Conservation (phyloP, 2,329 filamentous ascomycete species). For the Colletotrichum tofieldiae region DNA sequence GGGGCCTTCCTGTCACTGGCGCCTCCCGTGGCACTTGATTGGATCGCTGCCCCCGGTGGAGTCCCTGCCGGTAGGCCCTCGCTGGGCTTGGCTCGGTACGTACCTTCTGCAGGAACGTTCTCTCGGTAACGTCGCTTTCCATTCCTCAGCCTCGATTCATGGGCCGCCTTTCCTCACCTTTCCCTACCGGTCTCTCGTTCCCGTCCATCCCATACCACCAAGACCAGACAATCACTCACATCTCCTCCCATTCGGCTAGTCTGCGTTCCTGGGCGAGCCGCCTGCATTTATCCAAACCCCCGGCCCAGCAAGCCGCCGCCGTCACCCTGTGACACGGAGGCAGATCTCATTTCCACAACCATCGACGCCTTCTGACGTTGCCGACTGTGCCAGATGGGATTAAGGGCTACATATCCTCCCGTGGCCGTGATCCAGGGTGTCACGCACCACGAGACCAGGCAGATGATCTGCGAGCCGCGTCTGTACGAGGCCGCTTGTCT, state of each 20-base stretch:
- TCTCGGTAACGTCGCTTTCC: slow-evolving; percentile 41
- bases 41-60: not conserved
- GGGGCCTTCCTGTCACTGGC: slow-evolving; percentile 32
- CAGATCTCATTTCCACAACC: slow-evolving; percentile 31
- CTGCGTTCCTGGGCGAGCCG: slow-evolving; percentile 17
- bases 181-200: slow-evolving; percentile 13
- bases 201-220: slow-evolving; percentile 37
- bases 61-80: not conserved
- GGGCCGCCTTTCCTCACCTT: slow-evolving; percentile 18
- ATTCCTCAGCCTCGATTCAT: slow-evolving; percentile 25
- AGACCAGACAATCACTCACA: slow-evolving; percentile 34
- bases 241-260: slow-evolving; percentile 3
- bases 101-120: slow-evolving; percentile 37
- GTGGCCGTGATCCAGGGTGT: slow-evolving; percentile 19
- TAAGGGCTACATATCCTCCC: slow-evolving; percentile 13
- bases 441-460: slow-evolving; percentile 17
- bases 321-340: slow-evolving; percentile 28
- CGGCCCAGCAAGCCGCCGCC: slow-evolving; percentile 1
- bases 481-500: not conserved
- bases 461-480: slow-evolving; percentile 29
- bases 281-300: slow-evolving; percentile 27
- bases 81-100: slow-evolving; percentile 16
- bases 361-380: slow-evolving; percentile 31
- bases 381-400: slow-evolving; percentile 6
- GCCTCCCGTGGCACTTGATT: slow-evolving; percentile 1